Evolutionary conservation across 805 yeast genomes (phyloP).

Genomic region (Pichia paraexigua): DNA sequence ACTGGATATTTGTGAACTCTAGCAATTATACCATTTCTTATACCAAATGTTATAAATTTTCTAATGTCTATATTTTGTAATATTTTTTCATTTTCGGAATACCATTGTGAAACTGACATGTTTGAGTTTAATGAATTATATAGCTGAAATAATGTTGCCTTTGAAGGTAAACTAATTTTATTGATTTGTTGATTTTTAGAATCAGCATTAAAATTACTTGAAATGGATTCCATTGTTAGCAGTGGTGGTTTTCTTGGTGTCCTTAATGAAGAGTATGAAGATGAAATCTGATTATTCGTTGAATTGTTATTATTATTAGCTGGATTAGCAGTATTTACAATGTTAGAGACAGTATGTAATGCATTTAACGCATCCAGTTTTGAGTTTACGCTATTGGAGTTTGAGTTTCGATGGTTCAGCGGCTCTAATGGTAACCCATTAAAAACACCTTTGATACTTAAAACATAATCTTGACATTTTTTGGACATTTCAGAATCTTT

Average conservation of each 20-base stretch:
- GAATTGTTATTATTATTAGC: neutral
- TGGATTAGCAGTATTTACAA: neutral
- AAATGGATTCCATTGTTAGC: conserved; percentile 2
- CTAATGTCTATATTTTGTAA: conserved; percentile 70
- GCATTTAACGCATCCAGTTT: neutral
- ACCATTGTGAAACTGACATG: conserved; percentile 75
- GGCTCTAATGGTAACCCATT: conserved; percentile 18
- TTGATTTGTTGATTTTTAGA: conserved; percentile 1
- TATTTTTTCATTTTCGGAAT: conserved; percentile 48
- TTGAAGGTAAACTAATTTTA: conserved; percentile 43
- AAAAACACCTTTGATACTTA: conserved; percentile 34
- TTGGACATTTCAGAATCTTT: conserved; percentile 57
- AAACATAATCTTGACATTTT: conserved; percentile 81
- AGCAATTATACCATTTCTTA: conserved; percentile 72
- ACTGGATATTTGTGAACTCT: conserved; percentile 74
- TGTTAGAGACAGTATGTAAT: neutral
- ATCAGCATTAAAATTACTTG: neutral
- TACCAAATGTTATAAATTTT: conserved; percentile 80
- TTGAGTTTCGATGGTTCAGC: conserved; percentile 8
- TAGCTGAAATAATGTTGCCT: conserved; percentile 58
- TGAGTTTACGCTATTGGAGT: conserved; percentile 1
- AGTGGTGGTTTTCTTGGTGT: neutral
- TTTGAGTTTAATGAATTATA: conserved; percentile 78
- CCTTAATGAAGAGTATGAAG: neutral
- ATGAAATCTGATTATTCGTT: neutral